These are phyloP conservation scores for Sugiyamaella chiloensis DNA, from an alignment of 805 yeast species.

Conservation along the genomic window DNA sequence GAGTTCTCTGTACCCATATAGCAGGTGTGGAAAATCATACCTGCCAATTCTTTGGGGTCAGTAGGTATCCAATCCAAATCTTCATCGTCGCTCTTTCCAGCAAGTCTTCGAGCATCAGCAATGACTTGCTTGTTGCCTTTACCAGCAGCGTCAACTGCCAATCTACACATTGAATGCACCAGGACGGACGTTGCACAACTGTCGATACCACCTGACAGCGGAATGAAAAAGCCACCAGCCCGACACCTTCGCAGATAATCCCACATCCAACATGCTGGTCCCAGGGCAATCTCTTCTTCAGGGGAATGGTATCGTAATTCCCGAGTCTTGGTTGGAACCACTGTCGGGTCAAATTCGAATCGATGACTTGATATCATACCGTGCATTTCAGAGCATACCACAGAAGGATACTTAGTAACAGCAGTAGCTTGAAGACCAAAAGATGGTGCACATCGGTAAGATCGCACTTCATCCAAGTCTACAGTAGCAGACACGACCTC, in stretches of 20 bases:
- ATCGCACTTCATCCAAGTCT: slow-evolving; percentile 85
- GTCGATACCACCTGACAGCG: slow-evolving; percentile 96
- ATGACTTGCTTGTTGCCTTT: slow-evolving; percentile 76
- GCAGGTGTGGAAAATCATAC: slow-evolving; percentile 76
- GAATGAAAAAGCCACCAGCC: slow-evolving; percentile 88
- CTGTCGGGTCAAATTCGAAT: slow-evolving; percentile 51
- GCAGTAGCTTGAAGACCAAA: slow-evolving; percentile 71
- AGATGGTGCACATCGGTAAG: slow-evolving; percentile 68
- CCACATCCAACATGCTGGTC: slow-evolving; percentile 99
- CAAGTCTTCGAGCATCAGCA: slow-evolving; percentile 65
- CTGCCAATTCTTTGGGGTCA: slow-evolving; percentile 73
- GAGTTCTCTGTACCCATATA: slow-evolving; percentile 97
- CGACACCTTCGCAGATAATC: slow-evolving; percentile 90
- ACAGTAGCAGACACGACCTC: slow-evolving; percentile 96
- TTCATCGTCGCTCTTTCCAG: slow-evolving; percentile 43
- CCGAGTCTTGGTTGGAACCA: slow-evolving; percentile 54
- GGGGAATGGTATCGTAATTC: slow-evolving; percentile 69
- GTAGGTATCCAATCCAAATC: slow-evolving; percentile 61
- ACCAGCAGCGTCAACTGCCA: slow-evolving; percentile 67
- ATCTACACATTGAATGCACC: slow-evolving; percentile 88
- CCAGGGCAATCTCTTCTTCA: slow-evolving; percentile 94
- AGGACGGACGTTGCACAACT: slow-evolving; percentile 96
- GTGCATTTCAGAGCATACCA: slow-evolving; percentile 24
- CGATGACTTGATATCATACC: slow-evolving; percentile 12
- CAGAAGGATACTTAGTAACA: slow-evolving; percentile 30